phyloP scores from a whole-genome alignment of 331 rosid species.

The Acacia concinna region DNA sequence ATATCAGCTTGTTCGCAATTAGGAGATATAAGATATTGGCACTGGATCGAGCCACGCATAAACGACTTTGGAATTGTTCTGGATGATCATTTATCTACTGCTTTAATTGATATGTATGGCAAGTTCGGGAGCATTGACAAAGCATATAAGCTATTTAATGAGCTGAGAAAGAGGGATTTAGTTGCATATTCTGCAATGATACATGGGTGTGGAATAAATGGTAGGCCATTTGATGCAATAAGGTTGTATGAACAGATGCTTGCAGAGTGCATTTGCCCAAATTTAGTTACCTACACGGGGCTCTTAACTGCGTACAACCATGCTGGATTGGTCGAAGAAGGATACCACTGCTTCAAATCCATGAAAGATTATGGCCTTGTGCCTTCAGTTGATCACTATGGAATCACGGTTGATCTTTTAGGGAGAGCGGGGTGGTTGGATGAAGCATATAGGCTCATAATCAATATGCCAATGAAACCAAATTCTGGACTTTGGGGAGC shows the following conservation, averaged over 20 bases:
- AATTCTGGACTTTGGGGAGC: slow-evolving; percentile 77
- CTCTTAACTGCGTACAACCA: slow-evolving; percentile 72
- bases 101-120: slow-evolving; percentile 70
- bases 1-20: slow-evolving; percentile 75
- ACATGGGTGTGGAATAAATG: slow-evolving; percentile 76
- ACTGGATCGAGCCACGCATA: slow-evolving; percentile 52
- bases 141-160: slow-evolving; percentile 59
- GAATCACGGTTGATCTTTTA: slow-evolving; percentile 66
- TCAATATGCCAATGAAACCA: slow-evolving; percentile 64
- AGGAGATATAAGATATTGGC: slow-evolving; percentile 54
- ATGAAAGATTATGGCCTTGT: slow-evolving; percentile 51
- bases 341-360: slow-evolving; percentile 59
- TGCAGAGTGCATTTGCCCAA: slow-evolving; percentile 47
- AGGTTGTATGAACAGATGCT: slow-evolving; percentile 65
- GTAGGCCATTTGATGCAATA: slow-evolving; percentile 55
- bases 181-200: slow-evolving; percentile 88
- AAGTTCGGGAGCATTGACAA: slow-evolving; percentile 68
- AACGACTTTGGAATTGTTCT: slow-evolving; percentile 53
- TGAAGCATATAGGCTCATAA: slow-evolving; percentile 58
- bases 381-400: slow-evolving; percentile 68
- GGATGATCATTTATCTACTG: slow-evolving; percentile 81
- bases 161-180: slow-evolving; percentile 58
- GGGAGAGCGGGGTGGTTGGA: slow-evolving; percentile 68
- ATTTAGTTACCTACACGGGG: slow-evolving; percentile 62
- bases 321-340: slow-evolving; percentile 73